Evolutionary conservation across 78 protist genomes (phyloP), one percentile per base, ranked within the genome.

Genomic region (Dictyostelium purpureum): DNA sequence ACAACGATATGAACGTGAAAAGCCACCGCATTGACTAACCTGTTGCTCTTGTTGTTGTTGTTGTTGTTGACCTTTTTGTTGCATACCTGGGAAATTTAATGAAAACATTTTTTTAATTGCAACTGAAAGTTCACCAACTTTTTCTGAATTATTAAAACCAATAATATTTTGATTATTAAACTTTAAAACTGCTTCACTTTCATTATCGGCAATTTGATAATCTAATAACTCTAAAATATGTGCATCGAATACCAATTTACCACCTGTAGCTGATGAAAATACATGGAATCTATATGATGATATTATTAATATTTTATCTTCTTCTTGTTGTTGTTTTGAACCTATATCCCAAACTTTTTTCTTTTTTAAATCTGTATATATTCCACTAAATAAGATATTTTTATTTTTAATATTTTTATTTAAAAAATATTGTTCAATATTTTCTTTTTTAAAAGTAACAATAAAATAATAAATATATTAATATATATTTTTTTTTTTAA

Each of bases 81-180:
- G 90, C 91, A 85, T 85, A 45, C 91, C 91, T 12, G 91, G 91
- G 75, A 85, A 85, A 45, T 85, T 85, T 28, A 59, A 28, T 9
- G 73, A 66, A 66, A 38, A 85, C 91, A 85, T 85, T 52, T 70
- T 73, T 37, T 85, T 70, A 37, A 85, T 73, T 16, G 91, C 80
- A 18, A 85, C 10, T 43, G 91, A 21, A 19, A 85, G 52, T 1
- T 85, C 81, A 12, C 21, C 56, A 12, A 85, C 54, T 31, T 73
- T 54, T 21, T 28, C 71, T 9, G 47, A 6, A 19, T 59, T 54
- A 59, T 59, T 73, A 57, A 73, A 85, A 14, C 6, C 31, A 42
- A 85, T 59, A 31, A 26, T 31, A 14, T 21, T n/a, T 12, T 24
- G 37, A 6, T 70, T 31, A 9, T 49, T 71, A 21, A 85, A 71